Conservation (phyloP, 352 stramenopile genomes). For the Phytophthora cryptogea region DNA sequence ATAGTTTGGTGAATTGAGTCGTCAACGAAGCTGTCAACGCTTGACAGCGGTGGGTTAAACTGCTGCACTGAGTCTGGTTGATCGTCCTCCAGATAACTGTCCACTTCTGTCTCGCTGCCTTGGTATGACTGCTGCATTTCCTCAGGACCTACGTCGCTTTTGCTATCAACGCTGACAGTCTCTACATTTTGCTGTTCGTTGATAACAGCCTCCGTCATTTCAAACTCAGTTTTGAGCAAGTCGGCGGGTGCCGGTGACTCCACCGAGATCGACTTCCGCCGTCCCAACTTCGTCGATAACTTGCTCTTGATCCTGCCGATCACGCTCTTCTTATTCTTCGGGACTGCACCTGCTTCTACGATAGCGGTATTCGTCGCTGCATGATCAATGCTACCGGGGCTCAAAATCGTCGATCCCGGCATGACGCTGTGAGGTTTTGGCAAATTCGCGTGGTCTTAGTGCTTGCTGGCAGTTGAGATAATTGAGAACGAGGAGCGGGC, state of each 20-base stretch:
- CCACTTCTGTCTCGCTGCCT: background rate
- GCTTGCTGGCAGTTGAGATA: conserved; percentile 16
- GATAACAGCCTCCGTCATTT: conserved; percentile 4
- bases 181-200: conserved; percentile 26
- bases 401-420: conserved; percentile 39
- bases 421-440: conserved; percentile 3
- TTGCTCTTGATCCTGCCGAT: conserved; percentile 77
- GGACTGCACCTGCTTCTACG: background rate
- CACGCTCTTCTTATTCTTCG: conserved; percentile 64
- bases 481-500: conserved; percentile 8
- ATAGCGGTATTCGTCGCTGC: conserved; percentile 4
- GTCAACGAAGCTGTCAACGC: background rate
- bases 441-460: conserved; percentile 1
- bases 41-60: conserved; percentile 13
- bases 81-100: background rate
- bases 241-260: conserved; percentile 42
- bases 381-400: conserved; percentile 17
- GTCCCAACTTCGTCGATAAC: conserved; percentile 52
- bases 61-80: conserved; percentile 19
- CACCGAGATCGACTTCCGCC: conserved; percentile 38
- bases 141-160: conserved; percentile 4
- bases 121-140: background rate
- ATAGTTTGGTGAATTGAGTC: background rate
- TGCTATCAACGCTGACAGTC: conserved; percentile 7
- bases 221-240: conserved; percentile 27